Evolutionary conservation across 2,329 filamentous ascomycete species (phyloP).

Genomic region (Monosporascus sp.): DNA sequence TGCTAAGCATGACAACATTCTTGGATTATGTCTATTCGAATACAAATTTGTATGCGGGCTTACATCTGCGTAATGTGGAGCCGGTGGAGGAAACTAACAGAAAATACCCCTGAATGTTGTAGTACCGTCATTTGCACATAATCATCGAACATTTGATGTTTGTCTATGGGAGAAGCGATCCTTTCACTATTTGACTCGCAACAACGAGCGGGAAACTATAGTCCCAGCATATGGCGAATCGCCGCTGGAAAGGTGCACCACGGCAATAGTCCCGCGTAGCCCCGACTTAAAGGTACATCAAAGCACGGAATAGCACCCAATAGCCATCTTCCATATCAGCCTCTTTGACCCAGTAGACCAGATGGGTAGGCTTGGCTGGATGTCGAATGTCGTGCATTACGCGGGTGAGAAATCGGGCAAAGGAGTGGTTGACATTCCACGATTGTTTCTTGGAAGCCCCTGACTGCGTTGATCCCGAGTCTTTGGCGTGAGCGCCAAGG

Average conservation of each 20-base stretch:
- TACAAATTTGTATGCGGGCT: too few species aligned
- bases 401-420: constrained; percentile 16
- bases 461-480: constrained; percentile 1
- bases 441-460: background rate
- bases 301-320: constrained; percentile 20
- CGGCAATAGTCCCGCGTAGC: constrained; percentile 13
- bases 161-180: too few species aligned
- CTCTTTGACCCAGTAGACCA: constrained; percentile 16
- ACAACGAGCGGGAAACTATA: background rate
- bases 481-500: background rate
- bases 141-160: too few species aligned
- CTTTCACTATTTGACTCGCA: background rate
- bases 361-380: background rate
- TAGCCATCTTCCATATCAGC: constrained; percentile 9
- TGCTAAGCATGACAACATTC: too few species aligned
- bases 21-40: too few species aligned
- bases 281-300: constrained; percentile 21
- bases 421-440: constrained; percentile 13
- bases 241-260: constrained; percentile 4
- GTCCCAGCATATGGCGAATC: constrained; percentile 4
- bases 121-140: too few species aligned
- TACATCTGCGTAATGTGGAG: too few species aligned
- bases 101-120: too few species aligned
- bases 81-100: too few species aligned
- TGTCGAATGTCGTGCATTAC: constrained; percentile 6